phyloP scores from a whole-genome alignment of 2,329 filamentous ascomycete genomes.

The Cryphonectria carpinicola region DNA sequence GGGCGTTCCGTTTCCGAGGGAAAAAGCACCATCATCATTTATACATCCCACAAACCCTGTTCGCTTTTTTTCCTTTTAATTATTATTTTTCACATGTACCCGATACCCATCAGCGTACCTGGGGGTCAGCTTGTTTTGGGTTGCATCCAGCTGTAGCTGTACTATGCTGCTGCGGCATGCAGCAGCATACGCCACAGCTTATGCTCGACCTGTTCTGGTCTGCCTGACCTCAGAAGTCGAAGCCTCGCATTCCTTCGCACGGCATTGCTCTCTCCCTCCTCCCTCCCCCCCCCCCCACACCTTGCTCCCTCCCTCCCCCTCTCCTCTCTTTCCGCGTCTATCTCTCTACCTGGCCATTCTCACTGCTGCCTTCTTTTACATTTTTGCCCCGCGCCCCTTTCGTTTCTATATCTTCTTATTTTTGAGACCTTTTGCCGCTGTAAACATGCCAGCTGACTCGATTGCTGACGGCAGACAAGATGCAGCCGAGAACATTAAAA shows the following conservation, averaged over 20 bases:
- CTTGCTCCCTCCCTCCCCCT: no score
- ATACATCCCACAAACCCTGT: conserved; percentile 20
- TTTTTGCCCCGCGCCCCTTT: conserved; percentile 9
- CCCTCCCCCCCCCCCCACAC: no score
- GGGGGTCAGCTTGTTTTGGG: conserved; percentile 16
- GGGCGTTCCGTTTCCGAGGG: conserved; percentile 23
- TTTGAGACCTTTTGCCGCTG: background rate
- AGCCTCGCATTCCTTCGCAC: conserved; percentile 25
- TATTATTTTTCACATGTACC: conserved; percentile 20
- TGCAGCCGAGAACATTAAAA: conserved; percentile 12
- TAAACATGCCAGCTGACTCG: conserved; percentile 12
- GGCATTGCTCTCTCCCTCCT: conserved; percentile 2
- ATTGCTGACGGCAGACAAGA: conserved; percentile 14
- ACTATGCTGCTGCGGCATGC: conserved; percentile 21
- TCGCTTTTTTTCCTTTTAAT: conserved; percentile 5
- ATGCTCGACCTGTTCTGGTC: conserved; percentile 24
- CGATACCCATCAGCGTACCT: conserved; percentile 21
- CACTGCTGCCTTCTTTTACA: conserved; percentile 13
- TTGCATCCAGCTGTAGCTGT: conserved; percentile 29
- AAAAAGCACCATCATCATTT: conserved; percentile 16
- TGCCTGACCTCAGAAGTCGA: conserved; percentile 26
- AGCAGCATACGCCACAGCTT: conserved; percentile 29
- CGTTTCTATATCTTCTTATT: conserved; percentile 2
- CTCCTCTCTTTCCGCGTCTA: background rate
- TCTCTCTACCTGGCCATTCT: background rate